Conservation (phyloP, 192 early-diverging fungal genomes). For the Chytriomyces sp. region DNA sequence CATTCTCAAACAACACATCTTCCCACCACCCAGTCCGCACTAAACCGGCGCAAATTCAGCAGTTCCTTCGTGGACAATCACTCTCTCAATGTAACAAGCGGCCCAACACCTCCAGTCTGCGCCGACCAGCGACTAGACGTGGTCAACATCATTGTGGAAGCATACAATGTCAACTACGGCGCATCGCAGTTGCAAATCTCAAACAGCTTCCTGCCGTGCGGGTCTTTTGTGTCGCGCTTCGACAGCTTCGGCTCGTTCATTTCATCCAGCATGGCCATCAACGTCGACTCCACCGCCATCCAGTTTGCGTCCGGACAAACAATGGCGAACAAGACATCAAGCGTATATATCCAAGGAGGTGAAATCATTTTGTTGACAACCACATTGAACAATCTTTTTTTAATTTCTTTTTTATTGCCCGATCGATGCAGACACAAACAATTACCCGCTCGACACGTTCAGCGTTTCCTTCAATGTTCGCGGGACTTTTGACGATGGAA, state of each 20-base stretch:
- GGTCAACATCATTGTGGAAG: neutral
- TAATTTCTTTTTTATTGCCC: neutral
- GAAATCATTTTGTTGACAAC: neutral
- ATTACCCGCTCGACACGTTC: conserved; percentile 9
- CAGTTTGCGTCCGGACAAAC: neutral
- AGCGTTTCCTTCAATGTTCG: conserved; percentile 7
- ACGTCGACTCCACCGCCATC: neutral
- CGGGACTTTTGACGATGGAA: neutral
- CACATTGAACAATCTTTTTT: neutral
- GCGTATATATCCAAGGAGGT: neutral
- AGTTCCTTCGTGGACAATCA: neutral
- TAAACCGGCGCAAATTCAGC: neutral
- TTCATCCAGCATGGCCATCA: neutral
- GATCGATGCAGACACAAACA: conserved; percentile 5
- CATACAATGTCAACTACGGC: conserved; percentile 2
- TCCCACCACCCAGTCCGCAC: neutral
- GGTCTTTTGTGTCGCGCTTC: neutral
- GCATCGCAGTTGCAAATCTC: neutral
- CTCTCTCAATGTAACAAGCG: neutral
- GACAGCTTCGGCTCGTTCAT: neutral
- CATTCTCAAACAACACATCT: too few relatives aligned
- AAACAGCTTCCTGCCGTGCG: neutral
- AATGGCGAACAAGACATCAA: neutral
- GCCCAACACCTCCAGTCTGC: neutral
- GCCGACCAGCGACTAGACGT: neutral